Base-by-base conservation (phyloP, 2,329 filamentous ascomycete genomes). In the Xylariaceae sp. region DNA sequence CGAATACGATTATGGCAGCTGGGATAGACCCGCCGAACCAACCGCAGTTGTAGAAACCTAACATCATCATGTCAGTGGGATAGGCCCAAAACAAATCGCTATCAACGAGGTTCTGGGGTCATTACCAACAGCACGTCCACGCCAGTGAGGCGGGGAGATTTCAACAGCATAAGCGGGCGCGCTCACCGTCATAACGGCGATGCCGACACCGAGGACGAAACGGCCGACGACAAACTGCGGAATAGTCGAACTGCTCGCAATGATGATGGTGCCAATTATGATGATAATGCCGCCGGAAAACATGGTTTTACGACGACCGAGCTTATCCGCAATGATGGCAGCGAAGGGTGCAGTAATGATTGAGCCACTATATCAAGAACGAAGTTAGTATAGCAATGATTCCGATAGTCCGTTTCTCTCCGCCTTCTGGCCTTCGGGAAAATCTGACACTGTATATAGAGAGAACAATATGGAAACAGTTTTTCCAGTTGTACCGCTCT, bases 1-100 rank as follows among this genome's bases (percentile, higher is more conserved):
- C 77, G 54, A 72, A 80, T n/a, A 75, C 76, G 37, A 80, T 67
- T 37, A 73, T 70, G 9, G 77, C 74, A 1, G 77, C 77, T 3
- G 76, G 76, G 41, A 80, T 79, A 42, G 73, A 70, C 47, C 77
- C 77, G 41, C 76, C 76, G 50, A 78, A 79, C 74, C 75, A 79
- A 51, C 76, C 76, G 53, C 75, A 78, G 68, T 80, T 80, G 64
- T 79, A 80, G 67, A 80, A 71, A 32, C 72, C 71, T 67, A 35
- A 7, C 5, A 51, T 19, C 26, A 31, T 37, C n/a, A 27, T 4
- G 26, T 58, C 34, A 61, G 49, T 29, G 26, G 53, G 37, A 44
- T 7, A 37, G 41, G 11, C 11, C 5, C 31, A 31, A 12, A 32
- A 6, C 7, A 12, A 1, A 37, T 30, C 6, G 45, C 8, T 26